phyloP scores from a whole-genome alignment of 139 green algal genomes.

The Prasinococcaceae sp. region DNA sequence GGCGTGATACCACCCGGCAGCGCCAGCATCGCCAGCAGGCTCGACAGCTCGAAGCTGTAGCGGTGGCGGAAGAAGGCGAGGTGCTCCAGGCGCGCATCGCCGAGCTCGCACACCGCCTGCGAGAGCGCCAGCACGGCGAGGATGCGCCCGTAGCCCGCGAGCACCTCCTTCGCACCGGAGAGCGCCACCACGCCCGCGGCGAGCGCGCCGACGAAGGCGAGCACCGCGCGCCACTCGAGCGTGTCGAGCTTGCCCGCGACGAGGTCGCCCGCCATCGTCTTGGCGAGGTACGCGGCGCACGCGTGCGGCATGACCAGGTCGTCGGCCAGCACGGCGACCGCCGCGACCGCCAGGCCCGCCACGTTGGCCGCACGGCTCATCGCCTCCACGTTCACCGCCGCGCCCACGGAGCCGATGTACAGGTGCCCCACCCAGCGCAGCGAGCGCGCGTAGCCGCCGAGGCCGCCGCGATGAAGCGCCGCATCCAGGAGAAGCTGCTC shows the following conservation, averaged over 20 bases:
- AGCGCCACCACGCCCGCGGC: neutral
- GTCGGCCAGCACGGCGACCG: neutral
- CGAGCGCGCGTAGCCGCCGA: neutral
- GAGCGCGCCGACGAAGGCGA: neutral
- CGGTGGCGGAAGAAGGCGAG: conserved; percentile 7
- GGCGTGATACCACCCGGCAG: neutral
- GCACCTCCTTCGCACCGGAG: neutral
- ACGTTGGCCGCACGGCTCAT: neutral
- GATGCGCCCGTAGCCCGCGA: conserved; percentile 1
- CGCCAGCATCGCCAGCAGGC: neutral
- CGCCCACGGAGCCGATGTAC: conserved; percentile 3
- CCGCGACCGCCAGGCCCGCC: neutral
- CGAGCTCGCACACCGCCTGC: conserved; percentile 4
- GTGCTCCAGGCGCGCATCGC: neutral
- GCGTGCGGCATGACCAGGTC: neutral
- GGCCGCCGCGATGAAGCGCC: too few species aligned
- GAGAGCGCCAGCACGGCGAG: neutral
- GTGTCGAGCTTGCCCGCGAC: conserved; percentile 12
- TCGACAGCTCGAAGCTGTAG: conserved; percentile 7
- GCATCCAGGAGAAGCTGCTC: too few species aligned
- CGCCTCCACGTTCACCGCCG: conserved; percentile 2
- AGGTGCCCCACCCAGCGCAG: neutral
- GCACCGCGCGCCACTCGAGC: conserved; percentile 3
- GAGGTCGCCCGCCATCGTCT: conserved; percentile 3
- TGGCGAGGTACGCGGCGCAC: neutral